phyloP scores from a whole-genome alignment of 2,329 filamentous ascomycete genomes.

The Arthrobotrys sinensis region DNA sequence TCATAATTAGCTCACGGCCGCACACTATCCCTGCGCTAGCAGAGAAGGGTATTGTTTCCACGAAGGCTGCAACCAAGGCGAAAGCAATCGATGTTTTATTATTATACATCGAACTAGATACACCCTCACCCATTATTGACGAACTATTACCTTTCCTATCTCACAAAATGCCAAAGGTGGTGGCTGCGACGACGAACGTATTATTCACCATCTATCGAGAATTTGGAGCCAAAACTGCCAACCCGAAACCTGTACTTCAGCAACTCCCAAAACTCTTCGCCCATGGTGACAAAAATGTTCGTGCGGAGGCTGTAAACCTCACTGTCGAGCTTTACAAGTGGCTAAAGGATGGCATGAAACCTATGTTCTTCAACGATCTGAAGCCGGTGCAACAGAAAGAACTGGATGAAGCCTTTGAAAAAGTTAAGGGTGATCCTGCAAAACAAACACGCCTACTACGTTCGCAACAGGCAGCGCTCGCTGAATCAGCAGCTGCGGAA shows the following conservation, averaged over 20 bases:
- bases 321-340: constrained; percentile 96
- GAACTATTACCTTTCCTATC: constrained; percentile 86
- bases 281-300: constrained; percentile 97
- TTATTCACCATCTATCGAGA: constrained; percentile 90
- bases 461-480: constrained; percentile 88
- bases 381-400: constrained; percentile 97
- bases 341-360: constrained; percentile 98
- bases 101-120: constrained; percentile 90
- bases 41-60: constrained; percentile 91
- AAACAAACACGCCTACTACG: constrained; percentile 92
- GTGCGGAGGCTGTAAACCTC: constrained; percentile 90
- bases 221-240: constrained; percentile 93
- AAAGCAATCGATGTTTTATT: constrained; percentile 88
- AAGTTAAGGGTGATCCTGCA: constrained; percentile 88
- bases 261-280: constrained; percentile 89
- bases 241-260: constrained; percentile 93
- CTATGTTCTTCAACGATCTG: constrained; percentile 94
- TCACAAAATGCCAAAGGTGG: constrained; percentile 92
- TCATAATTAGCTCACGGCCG: constrained; percentile 76
- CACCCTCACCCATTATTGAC: constrained; percentile 86
- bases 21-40: constrained; percentile 83
- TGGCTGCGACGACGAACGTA: constrained; percentile 81
- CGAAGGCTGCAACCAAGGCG: constrained; percentile 88
- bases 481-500: constrained; percentile 76
- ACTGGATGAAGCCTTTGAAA: constrained; percentile 93